Conservation (phyloP, 345 rosid species). For the Corchorus olitorius region DNA sequence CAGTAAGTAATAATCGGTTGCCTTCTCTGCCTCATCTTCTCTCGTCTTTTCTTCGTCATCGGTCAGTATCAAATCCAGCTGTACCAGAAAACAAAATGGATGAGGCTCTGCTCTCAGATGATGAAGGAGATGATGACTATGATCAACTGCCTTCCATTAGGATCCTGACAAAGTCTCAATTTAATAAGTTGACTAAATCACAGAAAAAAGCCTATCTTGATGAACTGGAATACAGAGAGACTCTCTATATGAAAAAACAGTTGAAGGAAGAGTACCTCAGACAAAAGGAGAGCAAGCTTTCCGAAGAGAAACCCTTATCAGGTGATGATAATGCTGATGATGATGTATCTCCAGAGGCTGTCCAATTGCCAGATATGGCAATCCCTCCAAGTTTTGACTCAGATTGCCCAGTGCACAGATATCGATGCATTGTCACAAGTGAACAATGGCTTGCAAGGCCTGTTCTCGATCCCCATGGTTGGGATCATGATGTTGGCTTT, state of each 20-base stretch:
- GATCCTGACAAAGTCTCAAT: slow-evolving; percentile 75
- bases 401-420: slow-evolving; percentile 65
- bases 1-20: slow-evolving; percentile 44
- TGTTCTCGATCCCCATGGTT: slow-evolving; percentile 88
- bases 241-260: slow-evolving; percentile 80
- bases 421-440: slow-evolving; percentile 54
- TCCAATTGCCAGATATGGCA: slow-evolving; percentile 75
- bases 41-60: slow-evolving; percentile 67
- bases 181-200: slow-evolving; percentile 59
- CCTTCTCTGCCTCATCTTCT: slow-evolving; percentile 96
- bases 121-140: slow-evolving; percentile 78
- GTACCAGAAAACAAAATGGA: slow-evolving; percentile 58
- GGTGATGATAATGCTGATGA: slow-evolving; percentile 35
- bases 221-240: slow-evolving; percentile 89
- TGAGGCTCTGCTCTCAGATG: slow-evolving; percentile 48
- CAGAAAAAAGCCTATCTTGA: slow-evolving; percentile 85
- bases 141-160: slow-evolving; percentile 85
- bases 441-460: slow-evolving; percentile 77
- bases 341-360: slow-evolving; percentile 49
- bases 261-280: slow-evolving; percentile 67
- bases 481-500: slow-evolving; percentile 96
- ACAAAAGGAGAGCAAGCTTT: slow-evolving; percentile 49
- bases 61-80: slow-evolving; percentile 42
- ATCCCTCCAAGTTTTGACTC: slow-evolving; percentile 82
- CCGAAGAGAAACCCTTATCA: slow-evolving; percentile 34